Evolutionary conservation across 2,329 filamentous ascomycete genomes (phyloP), one percentile per base, ranked within the genome.

Genomic region (Grosmannia huntii): DNA sequence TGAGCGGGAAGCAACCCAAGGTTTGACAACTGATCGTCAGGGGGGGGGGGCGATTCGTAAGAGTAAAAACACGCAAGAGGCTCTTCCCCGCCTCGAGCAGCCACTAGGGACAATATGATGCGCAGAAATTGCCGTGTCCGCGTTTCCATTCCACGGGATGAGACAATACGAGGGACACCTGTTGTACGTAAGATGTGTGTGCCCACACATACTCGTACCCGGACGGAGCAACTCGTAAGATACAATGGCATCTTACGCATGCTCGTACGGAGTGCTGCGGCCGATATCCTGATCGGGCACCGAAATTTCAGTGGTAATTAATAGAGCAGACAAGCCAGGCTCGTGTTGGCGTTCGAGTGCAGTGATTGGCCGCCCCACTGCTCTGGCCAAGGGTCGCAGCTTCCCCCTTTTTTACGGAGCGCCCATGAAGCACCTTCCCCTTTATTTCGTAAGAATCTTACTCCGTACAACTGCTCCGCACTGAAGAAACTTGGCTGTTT

Each of bases 301-400:
- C 23, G 10, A 19, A 50, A 28, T 16, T 16, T 25, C n/a, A 25
- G 48, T 21, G 12, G 36, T 14, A 53, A 53, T 27, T 23, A n/a
- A 14, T 14, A 46, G n/a, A 55, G 36, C 25, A 36, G 21, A 19
- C 41, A 53, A 10, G 7, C 44, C 27, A 19, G 51, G 28, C 57
- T 58, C 57, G 57, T 58, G 57, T 58, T 54, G 36, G 52, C 4
- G 12, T 49, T 50, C 31, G 38, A 41, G 44, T 54, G 51, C 6
- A 27, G 9, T 58, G 57, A 58, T 58, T 58, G 57, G 57, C 41
- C 25, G 27, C 27, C 51, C 27, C 53, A 55, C 52, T 14, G 31
- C n/a, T 2, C 19, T n/a, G 14, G 10, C 21, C 12, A 11, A 28
- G 53, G 23, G 19, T 28, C 38, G 23, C 36, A 31, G 27, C 44